These are phyloP conservation scores for Cinnamomum micranthum DNA, from an alignment of 164 flowering plant genomes.

Conservation along the genomic window DNA sequence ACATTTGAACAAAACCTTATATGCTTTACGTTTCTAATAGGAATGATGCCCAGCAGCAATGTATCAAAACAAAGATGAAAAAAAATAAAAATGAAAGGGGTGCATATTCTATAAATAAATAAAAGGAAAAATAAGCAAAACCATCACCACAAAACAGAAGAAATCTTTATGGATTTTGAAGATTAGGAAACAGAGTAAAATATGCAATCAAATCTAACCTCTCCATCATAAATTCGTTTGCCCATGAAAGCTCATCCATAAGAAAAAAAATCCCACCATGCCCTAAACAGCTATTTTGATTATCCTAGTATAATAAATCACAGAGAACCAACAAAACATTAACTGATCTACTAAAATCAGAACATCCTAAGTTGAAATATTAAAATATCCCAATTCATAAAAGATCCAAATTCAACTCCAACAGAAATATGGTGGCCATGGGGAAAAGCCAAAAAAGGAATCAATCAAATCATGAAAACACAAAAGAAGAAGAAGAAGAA, in stretches of 20 bases:
- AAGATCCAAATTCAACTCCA: neutral
- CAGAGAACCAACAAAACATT: neutral
- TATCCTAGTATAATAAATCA: neutral
- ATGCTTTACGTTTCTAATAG: too few species aligned
- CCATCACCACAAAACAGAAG: neutral
- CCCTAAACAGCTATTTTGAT: neutral
- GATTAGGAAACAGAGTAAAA: neutral
- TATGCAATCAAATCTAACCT: neutral
- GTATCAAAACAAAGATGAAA: neutral
- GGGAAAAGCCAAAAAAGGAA: neutral
- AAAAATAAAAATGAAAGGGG: neutral
- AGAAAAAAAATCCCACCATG: neutral
- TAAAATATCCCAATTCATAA: neutral
- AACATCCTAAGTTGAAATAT: neutral
- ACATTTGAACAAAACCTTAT: too few species aligned
- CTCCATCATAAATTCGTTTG: neutral
- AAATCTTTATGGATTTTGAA: neutral
- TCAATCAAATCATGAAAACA: neutral
- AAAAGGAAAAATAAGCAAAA: neutral
- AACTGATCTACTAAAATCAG: neutral
- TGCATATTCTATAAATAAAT: neutral
- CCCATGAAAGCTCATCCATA: neutral
- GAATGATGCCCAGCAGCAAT: too few species aligned
- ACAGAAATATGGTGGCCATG: neutral
- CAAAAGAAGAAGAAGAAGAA: neutral